These are phyloP conservation scores for Elsinoe necatrix DNA, from an alignment of 2,329 filamentous ascomycete genomes.

Conservation along the genomic window DNA sequence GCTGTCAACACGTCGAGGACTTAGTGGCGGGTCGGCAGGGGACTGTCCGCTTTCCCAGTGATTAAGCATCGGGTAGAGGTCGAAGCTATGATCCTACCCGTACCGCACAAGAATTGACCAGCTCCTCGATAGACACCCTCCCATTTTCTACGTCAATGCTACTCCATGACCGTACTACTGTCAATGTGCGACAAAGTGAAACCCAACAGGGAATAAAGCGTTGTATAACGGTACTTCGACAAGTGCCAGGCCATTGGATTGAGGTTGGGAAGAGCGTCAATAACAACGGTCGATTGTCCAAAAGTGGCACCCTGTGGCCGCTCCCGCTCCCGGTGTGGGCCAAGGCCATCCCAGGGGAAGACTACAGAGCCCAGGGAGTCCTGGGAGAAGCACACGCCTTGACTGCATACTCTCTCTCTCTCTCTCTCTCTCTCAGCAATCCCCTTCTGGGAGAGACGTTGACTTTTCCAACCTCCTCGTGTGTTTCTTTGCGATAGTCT, in stretches of 20 bases:
- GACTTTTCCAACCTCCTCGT: conserved; percentile 15
- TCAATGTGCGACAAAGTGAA: conserved; percentile 13
- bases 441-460: conserved; percentile 9
- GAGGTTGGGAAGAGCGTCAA: conserved; percentile 2
- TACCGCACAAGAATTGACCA: neutral
- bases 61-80: neutral
- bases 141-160: neutral
- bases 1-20: conserved; percentile 8
- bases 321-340: neutral
- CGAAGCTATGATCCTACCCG: conserved; percentile 11
- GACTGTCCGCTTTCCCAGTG: neutral
- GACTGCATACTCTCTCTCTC: neutral
- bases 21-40: conserved; percentile 1
- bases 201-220: conserved; percentile 14
- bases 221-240: conserved; percentile 8
- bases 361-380: neutral
- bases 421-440: neutral
- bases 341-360: neutral
- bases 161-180: neutral
- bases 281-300: conserved; percentile 6
- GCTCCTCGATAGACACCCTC: neutral
- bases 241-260: conserved; percentile 1
- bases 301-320: neutral
- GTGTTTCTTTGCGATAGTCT: neutral
- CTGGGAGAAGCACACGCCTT: neutral